Base-by-base conservation (phyloP, 306 rosid species). In the Fragaria ananassa region DNA sequence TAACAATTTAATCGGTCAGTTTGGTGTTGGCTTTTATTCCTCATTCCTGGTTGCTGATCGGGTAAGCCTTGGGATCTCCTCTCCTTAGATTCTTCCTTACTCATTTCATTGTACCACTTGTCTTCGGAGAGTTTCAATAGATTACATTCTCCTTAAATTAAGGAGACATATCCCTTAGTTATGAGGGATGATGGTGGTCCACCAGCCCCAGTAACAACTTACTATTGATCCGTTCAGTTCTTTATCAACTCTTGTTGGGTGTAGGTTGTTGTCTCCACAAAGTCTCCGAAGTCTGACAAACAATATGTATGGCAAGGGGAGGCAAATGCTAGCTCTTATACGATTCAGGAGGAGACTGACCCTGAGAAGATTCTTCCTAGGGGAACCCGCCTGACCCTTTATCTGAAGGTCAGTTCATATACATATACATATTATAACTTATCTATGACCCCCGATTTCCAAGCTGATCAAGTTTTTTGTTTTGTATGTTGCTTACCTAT, bases 291-390 rank as follows among this genome's bases (percentile, higher is more conserved):
- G 78, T 92, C 99, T 17, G 90, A 89, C 78, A 96, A 87, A 73
- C 99, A 91, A 78, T 96, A 92, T 74, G 87, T 92, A 76, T 96
- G 99, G 99, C 97, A 92, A 87, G 97, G 97, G 65, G 99, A 92
- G 83, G 99, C 91, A 68, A 92, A 92, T 89, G 87, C 97, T 63
- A 91, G 98, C 90, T 91, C 99, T 23, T 96, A 96, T 79, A 88
- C 92, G 21, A 86, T 96, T 70, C 72, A 79, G n/a, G 98, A 96
- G 81, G 98, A 96, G 89, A 91, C 91, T 64, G 93, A 96, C 78
- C 93, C 93, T 29, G 93, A 88, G 82, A 91, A 92, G 83, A 77
- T 77, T 50, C 78, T 96, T 74, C 93, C 97, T 21, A 96, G 98
- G 79, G 99, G 99, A 87, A 96, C 99, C 61, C 67, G 91, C 68